Base-by-base conservation (phyloP, 2,329 filamentous ascomycete genomes). In the Microsporum ferrugineum region DNA sequence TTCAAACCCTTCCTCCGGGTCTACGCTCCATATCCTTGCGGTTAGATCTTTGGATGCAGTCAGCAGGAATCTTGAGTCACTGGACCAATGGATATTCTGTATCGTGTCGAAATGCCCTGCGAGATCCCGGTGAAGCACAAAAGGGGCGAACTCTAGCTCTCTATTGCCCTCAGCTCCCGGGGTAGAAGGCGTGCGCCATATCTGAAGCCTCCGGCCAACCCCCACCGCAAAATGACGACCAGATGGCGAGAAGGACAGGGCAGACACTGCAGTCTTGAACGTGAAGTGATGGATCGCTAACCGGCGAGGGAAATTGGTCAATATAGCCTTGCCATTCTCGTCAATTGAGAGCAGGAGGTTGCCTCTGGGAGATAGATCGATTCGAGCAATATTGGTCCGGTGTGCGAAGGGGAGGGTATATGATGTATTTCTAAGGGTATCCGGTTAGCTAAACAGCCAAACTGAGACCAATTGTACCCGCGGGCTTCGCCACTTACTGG, bases 171-270 rank as follows among this genome's bases (percentile, higher is more conserved):
- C 88, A 29, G 88, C 82, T 65, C 91, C 89, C 2, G 92, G 92
- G 0, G 89, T 94, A 2, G 88, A 91, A 0, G 94, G 94, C 34
- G 95, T 95, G 69, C 94, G 88, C 94, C 94, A 99, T 67, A 97
- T 87, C 78, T 99, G 91, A 62, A 96, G 85, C 69, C 88, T 88
- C 68, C 92, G 84, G 39, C 91, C 92, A 29, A 96, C 78, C 51
- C 87, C 92, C 39, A 92, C 91, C 31, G 88, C 92, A 70, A 99
- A 99, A 75, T 95, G 86, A 57, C 86, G 85, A 27, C 94, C 94
- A 1, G 89, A 95, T 0, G 92, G 91, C 27, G 94, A 91, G 70
- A 99, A 99, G 0, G 89, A 83, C 38, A 99, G 84, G 0, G 91
- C 86, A 12, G 89, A 89, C 43, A 95, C 86, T 12, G 84, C 78